phyloP scores from a whole-genome alignment of 148 eudicot genomes.

The Camellia japonica region DNA sequence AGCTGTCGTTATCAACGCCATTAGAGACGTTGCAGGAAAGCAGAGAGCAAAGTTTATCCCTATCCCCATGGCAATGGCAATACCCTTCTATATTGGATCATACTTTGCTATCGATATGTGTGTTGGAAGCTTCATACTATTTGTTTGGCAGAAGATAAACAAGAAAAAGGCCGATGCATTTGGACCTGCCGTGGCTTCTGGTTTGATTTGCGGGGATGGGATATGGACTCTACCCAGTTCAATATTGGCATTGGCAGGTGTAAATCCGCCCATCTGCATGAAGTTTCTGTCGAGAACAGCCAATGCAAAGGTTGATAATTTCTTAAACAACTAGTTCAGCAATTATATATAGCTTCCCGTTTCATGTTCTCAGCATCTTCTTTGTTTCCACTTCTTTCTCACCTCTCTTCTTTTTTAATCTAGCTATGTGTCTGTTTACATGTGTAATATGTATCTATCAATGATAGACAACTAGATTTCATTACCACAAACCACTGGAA shows the following conservation, averaged over 20 bases:
- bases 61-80: constrained; percentile 71
- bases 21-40: constrained; percentile 32
- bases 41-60: constrained; percentile 40
- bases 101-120: constrained; percentile 71
- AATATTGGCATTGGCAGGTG: constrained; percentile 45
- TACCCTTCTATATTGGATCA: constrained; percentile 62
- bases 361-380: background rate
- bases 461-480: background rate
- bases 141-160: constrained; percentile 37
- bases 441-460: background rate
- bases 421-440: too few species aligned
- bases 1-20: constrained; percentile 36
- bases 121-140: constrained; percentile 58
- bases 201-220: constrained; percentile 73
- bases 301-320: constrained; percentile 37
- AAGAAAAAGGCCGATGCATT: constrained; percentile 48
- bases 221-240: constrained; percentile 65
- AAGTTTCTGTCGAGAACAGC: constrained; percentile 43
- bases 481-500: background rate
- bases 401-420: background rate
- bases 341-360: background rate
- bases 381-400: background rate
- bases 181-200: constrained; percentile 61
- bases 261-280: constrained; percentile 66
- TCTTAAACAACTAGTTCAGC: background rate